Evolutionary conservation across 257 asterid species (phyloP).

Genomic region (Eucommia ulmoides): DNA sequence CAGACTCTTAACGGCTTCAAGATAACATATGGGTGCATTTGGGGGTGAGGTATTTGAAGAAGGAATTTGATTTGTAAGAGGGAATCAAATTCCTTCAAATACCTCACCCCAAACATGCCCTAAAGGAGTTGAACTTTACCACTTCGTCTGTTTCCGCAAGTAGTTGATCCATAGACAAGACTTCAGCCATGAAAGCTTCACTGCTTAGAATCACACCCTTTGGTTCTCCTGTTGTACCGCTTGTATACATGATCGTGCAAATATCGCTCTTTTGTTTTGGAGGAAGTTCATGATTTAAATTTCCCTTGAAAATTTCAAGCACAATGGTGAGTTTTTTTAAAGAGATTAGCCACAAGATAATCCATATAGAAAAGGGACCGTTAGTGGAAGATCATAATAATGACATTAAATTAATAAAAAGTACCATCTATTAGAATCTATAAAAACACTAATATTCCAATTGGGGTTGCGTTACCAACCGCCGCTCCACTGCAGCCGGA

Average conservation of each 20-base stretch:
- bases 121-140: conserved; percentile 22
- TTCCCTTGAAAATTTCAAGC: too few species aligned
- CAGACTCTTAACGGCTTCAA: too few species aligned
- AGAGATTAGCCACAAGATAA: too few species aligned
- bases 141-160: conserved; percentile 53
- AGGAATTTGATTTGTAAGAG: not conserved
- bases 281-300: conserved; percentile 90
- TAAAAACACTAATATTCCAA: too few species aligned
- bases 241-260: conserved; percentile 95
- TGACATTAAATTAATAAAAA: too few species aligned
- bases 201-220: conserved; percentile 92
- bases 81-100: not conserved
- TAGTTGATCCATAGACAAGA: conserved; percentile 33
- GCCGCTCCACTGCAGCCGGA: too few species aligned
- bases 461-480: too few species aligned
- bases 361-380: too few species aligned
- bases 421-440: too few species aligned
- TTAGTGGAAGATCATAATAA: too few species aligned
- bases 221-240: conserved; percentile 98
- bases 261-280: conserved; percentile 66
- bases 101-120: not conserved
- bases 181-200: conserved; percentile 74
- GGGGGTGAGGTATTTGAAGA: not conserved
- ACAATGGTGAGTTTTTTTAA: too few species aligned
- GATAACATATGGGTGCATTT: too few species aligned